A percentile compares a stretch with the other conserved stretches of the same genome.
These are phyloP conservation scores for Podaxis mareebaensis DNA, from an alignment of 768 basidiomycete genomes.

Conservation along the genomic window DNA sequence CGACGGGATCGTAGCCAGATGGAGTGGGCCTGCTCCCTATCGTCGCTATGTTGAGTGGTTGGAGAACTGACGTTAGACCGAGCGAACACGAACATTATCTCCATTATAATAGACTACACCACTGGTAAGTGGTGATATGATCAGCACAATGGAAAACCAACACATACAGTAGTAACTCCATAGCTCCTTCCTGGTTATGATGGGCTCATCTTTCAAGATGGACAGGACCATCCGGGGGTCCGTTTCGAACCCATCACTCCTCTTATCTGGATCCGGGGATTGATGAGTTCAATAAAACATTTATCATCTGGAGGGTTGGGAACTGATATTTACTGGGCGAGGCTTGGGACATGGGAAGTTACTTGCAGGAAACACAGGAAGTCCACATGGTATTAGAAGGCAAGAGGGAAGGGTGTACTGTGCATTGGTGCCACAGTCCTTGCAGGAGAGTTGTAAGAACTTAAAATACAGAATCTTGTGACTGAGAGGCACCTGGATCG, in stretches of 20 bases:
- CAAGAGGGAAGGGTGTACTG: not conserved
- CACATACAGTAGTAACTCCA: conserved; percentile 75
- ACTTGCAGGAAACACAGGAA: not conserved
- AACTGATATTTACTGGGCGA: not conserved
- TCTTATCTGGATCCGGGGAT: not conserved
- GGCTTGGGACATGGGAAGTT: conserved; percentile 4
- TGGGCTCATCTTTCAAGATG: conserved; percentile 50
- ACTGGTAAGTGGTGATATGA: not conserved
- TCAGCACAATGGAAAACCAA: not conserved
- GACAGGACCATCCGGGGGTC: not conserved
- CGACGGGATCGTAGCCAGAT: conserved; percentile 72
- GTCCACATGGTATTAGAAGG: conserved; percentile 3
- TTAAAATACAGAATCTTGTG: conserved; percentile 6
- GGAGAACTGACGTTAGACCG: not conserved
- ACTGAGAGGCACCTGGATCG: conserved; percentile 5
- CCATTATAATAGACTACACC: conserved; percentile 72
- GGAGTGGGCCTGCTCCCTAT: conserved; percentile 68
- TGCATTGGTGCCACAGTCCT: not conserved
- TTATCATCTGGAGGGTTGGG: conserved; percentile 6
- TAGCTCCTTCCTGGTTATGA: conserved; percentile 71
- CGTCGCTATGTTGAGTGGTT: not conserved
- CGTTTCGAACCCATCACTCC: not conserved
- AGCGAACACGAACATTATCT: conserved; percentile 49
- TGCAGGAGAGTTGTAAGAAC: not conserved
- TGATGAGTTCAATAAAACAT: conserved; percentile 5